A percentile compares a stretch with the other conserved stretches of the same genome.
Conservation (phyloP, 2,329 filamentous ascomycete genomes). For the Cercospora sp. region DNA sequence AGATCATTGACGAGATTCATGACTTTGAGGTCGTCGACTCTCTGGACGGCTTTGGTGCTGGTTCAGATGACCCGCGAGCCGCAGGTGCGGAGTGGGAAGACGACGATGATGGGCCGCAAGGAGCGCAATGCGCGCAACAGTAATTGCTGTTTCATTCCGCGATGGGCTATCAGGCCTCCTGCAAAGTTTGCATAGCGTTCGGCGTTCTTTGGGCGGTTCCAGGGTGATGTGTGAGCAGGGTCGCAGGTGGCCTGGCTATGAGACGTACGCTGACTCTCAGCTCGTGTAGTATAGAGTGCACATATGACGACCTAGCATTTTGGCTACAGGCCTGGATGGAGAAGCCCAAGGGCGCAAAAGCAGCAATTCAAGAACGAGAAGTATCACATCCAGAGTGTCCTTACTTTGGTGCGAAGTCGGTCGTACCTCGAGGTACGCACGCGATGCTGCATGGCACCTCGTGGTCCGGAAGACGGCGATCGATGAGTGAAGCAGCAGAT, state of each 20-base stretch:
- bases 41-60: conserved; percentile 79
- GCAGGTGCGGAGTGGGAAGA: conserved; percentile 70
- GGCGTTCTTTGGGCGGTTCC: conserved; percentile 4
- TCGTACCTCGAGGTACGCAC: neutral
- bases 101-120: conserved; percentile 60
- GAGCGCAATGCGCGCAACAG: conserved; percentile 72
- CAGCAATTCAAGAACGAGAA: neutral
- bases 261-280: conserved; percentile 2
- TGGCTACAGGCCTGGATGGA: neutral
- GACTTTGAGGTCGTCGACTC: conserved; percentile 80
- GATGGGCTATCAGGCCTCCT: neutral
- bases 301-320: neutral
- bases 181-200: conserved; percentile 2
- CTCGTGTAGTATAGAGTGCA: conserved; percentile 2
- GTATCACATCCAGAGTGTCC: neutral
- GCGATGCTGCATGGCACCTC: neutral
- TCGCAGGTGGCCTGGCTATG: neutral
- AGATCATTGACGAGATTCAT: conserved; percentile 77
- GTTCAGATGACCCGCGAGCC: conserved; percentile 66
- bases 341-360: neutral
- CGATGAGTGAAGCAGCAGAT: neutral
- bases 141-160: conserved; percentile 42
- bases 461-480: neutral
- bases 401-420: neutral
- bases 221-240: neutral